These are phyloP conservation scores for Coniophora puteana DNA, from an alignment of 1,284 basidiomycete genomes.

Conservation along the genomic window DNA sequence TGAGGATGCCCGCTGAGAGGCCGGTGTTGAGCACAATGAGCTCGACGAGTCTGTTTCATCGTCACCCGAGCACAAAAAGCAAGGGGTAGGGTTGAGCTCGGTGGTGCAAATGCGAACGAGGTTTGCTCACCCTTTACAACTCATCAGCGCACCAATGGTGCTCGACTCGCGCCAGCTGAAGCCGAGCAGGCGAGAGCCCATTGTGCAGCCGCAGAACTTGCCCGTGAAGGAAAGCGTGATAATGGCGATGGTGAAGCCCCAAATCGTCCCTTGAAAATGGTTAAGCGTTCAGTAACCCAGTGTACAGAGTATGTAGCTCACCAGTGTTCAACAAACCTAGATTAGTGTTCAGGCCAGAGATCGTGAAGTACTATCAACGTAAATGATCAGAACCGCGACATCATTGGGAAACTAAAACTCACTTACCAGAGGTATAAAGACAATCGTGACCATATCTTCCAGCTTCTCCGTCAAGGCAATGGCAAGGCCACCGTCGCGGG, in stretches of 20 bases:
- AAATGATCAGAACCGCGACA: constrained; percentile 1
- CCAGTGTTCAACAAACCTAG: constrained; percentile 75
- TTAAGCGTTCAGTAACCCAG: background rate
- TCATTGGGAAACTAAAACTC: background rate
- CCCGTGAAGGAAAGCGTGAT: constrained; percentile 77
- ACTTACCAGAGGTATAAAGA: constrained; percentile 80
- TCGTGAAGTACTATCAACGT: constrained; percentile 69
- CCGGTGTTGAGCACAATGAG: constrained; percentile 94
- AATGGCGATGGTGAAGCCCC: constrained; percentile 86
- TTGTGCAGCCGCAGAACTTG: constrained; percentile 73
- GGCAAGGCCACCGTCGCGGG: constrained; percentile 83
- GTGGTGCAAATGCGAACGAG: background rate
- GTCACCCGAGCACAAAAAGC: constrained; percentile 2
- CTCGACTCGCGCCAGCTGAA: constrained; percentile 79
- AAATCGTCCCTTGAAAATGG: constrained; percentile 42
- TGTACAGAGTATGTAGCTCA: background rate
- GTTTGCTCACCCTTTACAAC: constrained; percentile 81
- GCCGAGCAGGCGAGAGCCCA: constrained; percentile 59
- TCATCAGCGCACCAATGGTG: constrained; percentile 89
- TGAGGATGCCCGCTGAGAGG: constrained; percentile 72
- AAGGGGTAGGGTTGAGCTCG: too few species aligned
- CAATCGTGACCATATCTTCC: constrained; percentile 71
- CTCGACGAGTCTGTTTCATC: constrained; percentile 62
- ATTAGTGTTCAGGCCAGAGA: constrained; percentile 83
- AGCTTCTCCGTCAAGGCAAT: constrained; percentile 74